A percentile compares a stretch with the other conserved stretches of the same genome.
Conservation (phyloP, 768 basidiomycete species). For the Russula dissimulans region DNA sequence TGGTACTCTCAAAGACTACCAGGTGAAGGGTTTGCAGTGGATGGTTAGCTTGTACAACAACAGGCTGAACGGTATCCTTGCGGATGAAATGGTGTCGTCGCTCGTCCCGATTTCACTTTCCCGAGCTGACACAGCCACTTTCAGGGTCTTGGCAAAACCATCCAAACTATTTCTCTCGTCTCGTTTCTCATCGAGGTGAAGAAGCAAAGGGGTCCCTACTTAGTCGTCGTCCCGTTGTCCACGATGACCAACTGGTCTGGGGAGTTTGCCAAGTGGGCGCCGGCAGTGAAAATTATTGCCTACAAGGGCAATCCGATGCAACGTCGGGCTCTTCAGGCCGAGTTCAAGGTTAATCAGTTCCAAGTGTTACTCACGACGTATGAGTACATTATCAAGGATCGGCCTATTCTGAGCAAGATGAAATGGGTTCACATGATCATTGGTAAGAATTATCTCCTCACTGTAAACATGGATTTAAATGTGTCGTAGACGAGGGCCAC, state of each 20-base stretch:
- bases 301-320: slow-evolving; percentile 90
- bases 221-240: slow-evolving; percentile 91
- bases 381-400: slow-evolving; percentile 96
- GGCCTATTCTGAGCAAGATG: slow-evolving; percentile 79
- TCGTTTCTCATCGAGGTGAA: slow-evolving; percentile 90
- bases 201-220: slow-evolving; percentile 85
- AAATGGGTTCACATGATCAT: slow-evolving; percentile 99
- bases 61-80: slow-evolving; percentile 87
- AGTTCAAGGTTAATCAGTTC: slow-evolving; percentile 74
- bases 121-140: neutral
- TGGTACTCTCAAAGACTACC: slow-evolving; percentile 90
- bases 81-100: slow-evolving; percentile 77
- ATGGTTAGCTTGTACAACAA: slow-evolving; percentile 98
- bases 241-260: slow-evolving; percentile 97
- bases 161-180: slow-evolving; percentile 91
- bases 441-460: slow-evolving; percentile 37
- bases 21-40: slow-evolving; percentile 93
- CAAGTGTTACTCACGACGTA: slow-evolving; percentile 92
- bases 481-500: slow-evolving; percentile 75
- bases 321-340: slow-evolving; percentile 67
- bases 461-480: neutral
- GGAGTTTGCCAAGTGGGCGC: slow-evolving; percentile 97
- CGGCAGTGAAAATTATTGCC: slow-evolving; percentile 63
- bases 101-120: neutral
- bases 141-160: slow-evolving; percentile 91